Conservation (phyloP, 192 early-diverging fungal species). For the Podochytrium sp. region DNA sequence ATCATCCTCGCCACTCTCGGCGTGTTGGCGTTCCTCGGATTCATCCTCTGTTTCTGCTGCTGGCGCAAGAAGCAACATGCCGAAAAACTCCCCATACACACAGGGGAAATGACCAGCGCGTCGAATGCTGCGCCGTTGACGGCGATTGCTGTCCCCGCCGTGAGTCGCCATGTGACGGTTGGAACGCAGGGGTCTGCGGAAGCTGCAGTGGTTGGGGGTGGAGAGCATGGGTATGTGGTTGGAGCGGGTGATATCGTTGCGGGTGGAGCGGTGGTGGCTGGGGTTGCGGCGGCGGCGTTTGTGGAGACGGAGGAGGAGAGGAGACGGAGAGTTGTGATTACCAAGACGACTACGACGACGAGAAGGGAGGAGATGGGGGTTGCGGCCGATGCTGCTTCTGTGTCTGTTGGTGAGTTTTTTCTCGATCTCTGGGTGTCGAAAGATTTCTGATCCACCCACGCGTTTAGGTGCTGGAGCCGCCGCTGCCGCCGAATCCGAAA, state of each 20-base stretch:
- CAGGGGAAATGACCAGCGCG: too few relatives aligned
- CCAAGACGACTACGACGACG: not conserved
- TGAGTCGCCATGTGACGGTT: not conserved
- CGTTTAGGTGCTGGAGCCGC: not conserved
- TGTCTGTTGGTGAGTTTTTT: not conserved
- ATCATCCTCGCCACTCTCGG: conserved; percentile 14
- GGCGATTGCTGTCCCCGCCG: not conserved
- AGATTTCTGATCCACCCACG: not conserved
- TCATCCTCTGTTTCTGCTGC: not conserved
- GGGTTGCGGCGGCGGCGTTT: not conserved
- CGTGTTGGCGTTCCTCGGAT: conserved; percentile 1
- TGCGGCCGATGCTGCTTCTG: not conserved
- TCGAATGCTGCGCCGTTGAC: not conserved
- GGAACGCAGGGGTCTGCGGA: not conserved
- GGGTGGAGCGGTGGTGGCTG: not conserved
- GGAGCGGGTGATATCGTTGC: not conserved
- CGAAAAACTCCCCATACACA: not conserved
- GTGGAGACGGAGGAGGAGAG: not conserved
- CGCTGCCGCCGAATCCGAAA: not conserved
- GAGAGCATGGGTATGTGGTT: not conserved
- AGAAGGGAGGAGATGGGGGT: not conserved
- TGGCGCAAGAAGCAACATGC: not conserved
- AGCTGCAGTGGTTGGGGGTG: not conserved
- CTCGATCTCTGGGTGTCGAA: not conserved
- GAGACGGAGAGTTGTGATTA: not conserved